phyloP scores from a whole-genome alignment of 169 alveolate species.

The Eimeria zaria region DNA sequence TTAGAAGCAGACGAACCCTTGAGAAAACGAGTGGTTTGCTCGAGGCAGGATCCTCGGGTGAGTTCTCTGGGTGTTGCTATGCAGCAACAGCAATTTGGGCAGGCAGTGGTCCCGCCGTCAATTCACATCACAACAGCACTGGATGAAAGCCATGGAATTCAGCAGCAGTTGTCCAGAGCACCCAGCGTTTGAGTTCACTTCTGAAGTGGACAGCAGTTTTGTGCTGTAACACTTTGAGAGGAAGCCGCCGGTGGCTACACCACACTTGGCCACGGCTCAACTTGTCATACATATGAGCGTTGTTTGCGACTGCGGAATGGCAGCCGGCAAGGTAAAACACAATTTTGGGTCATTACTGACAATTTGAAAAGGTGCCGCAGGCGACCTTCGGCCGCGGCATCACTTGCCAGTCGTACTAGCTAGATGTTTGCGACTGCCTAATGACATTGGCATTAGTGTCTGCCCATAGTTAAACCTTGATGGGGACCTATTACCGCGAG shows the following conservation, averaged over 20 bases:
- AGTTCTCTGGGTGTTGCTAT: constrained; percentile 23
- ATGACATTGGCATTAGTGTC: neutral
- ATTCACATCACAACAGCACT: constrained; percentile 13
- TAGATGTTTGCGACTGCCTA: neutral
- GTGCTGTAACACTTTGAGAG: neutral
- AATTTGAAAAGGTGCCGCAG: neutral
- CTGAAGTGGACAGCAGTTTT: neutral
- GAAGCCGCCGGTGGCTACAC: neutral
- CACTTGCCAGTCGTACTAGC: neutral
- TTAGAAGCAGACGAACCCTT: constrained; percentile 34
- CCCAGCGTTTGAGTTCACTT: constrained; percentile 32
- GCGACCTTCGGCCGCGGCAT: neutral
- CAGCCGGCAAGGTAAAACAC: neutral
- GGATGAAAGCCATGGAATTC: neutral
- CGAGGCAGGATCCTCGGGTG: neutral
- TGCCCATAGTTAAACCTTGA: neutral
- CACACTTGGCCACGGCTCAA: neutral
- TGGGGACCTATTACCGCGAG: neutral
- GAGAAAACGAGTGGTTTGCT: constrained; percentile 17
- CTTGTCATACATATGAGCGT: neutral
- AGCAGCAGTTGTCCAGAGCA: constrained; percentile 66
- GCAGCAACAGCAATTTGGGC: constrained; percentile 72
- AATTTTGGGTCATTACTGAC: neutral
- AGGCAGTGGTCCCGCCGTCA: constrained; percentile 34
- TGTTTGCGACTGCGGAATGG: neutral